Evolutionary conservation across 192 early-diverging fungal species (phyloP), one percentile per base, ranked within the genome.

Genomic region (Cladochytrium replicatum): DNA sequence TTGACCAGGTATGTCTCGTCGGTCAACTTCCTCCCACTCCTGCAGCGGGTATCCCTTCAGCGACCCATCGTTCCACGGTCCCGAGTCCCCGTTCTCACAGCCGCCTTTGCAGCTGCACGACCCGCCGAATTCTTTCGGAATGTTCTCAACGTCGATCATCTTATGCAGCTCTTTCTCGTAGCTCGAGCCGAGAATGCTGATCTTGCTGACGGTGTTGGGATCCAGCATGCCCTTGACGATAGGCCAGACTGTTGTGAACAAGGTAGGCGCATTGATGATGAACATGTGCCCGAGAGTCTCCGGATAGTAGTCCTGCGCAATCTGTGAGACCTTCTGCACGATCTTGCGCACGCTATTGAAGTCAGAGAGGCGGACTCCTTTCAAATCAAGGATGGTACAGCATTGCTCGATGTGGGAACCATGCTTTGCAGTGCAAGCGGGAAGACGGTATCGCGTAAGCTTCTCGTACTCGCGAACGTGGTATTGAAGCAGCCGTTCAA

Each of bases 291-390:
- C 82, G 48, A 95, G 72, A 61, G 83, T 87, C 63, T 95, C 94
- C 11, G 94, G 94, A 52, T 97, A 97, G 57, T 90, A 86, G 48
- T 89, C 83, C 58, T 94, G 90, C 55, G 92, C 90, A 60, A 85
- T 82, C 37, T 83, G 74, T 22, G 85, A 76, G 41, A 95, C 78
- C 43, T 72, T 63, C 55, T 82, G 79, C 45, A 87, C 79, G 23
- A 86, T 65, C 39, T 61, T 63, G 50, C 63, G 68, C 32, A 82
- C 80, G 61, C 79, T 74, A 69, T 77, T 48, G 80, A 87, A 87
- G 38, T 76, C 72, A 38, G 72, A 67, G 41, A 87, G 77, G 32
- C 82, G 81, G 23, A 95, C 85, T 30, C 85, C 86, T 29, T 89
- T 84, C 59, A 92, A 77, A 59, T 97, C 94, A 52, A 97, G 78